Conservation (phyloP, 75 land plant genomes). For the Pinus tabuliformis region DNA sequence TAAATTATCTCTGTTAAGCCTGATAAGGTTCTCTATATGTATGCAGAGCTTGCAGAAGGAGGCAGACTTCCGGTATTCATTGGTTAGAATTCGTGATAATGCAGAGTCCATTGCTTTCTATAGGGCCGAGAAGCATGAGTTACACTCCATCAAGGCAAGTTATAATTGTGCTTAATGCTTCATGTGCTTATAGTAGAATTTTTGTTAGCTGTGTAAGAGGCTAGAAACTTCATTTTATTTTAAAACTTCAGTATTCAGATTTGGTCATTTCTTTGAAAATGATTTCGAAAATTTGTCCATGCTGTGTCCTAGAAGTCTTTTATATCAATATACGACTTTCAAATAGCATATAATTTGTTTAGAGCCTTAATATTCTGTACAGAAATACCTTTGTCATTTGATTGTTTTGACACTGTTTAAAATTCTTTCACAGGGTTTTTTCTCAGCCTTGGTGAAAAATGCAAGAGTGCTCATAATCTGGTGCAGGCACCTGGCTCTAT, state of each 20-base stretch:
- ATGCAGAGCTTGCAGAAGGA: slow-evolving; percentile 46
- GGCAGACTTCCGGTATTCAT: slow-evolving; percentile 49
- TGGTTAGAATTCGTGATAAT: slow-evolving; percentile 39
- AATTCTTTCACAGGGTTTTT: slow-evolving; percentile 22
- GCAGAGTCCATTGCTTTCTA: slow-evolving; percentile 19
- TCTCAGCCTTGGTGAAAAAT: slow-evolving; percentile 34
- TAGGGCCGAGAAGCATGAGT: slow-evolving; percentile 42
- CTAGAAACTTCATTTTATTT: background rate
- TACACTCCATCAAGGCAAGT: slow-evolving; percentile 31
- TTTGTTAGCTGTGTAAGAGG: background rate
- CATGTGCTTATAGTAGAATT: background rate
- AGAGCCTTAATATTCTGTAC: background rate
- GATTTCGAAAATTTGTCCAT: background rate
- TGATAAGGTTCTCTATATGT: background rate
- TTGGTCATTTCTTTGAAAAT: background rate
- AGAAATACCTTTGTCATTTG: background rate
- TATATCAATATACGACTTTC: background rate
- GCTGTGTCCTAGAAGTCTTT: background rate
- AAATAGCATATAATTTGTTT: too few relatives aligned
- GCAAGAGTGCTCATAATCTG: slow-evolving; percentile 40
- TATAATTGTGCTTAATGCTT: background rate
- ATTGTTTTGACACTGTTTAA: background rate
- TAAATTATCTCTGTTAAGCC: background rate
- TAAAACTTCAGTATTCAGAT: background rate
- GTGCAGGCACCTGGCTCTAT: slow-evolving; percentile 38